Evolutionary conservation across 176 grass and related monocot species (phyloP).

Genomic region (Oryza rufipogon): DNA sequence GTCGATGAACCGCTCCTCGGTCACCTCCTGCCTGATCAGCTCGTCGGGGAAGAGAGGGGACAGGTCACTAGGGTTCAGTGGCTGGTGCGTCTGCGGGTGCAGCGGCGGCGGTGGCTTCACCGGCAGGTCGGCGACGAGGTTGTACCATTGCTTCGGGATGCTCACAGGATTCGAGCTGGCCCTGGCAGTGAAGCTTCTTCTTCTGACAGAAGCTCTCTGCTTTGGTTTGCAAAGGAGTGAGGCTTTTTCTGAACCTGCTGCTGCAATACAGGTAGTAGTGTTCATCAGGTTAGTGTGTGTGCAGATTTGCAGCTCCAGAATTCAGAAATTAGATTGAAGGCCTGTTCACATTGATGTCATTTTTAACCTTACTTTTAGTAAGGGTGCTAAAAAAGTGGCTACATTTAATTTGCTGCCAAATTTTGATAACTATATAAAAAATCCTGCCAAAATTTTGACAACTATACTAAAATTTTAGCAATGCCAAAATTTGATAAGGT

Average conservation of each 20-base stretch:
- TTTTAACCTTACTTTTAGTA: too few relatives aligned
- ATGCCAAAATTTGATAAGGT: too few relatives aligned
- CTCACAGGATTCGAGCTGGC: slow-evolving; percentile 46
- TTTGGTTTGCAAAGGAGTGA: not conserved
- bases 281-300: slow-evolving; percentile 4
- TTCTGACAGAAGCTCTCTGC: not conserved
- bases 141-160: slow-evolving; percentile 97
- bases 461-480: too few relatives aligned
- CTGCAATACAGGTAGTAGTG: not conserved
- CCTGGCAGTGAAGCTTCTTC: slow-evolving; percentile 29
- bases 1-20: slow-evolving; percentile 68
- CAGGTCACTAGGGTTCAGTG: slow-evolving; percentile 65
- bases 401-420: too few relatives aligned
- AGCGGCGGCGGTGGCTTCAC: slow-evolving; percentile 84
- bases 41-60: slow-evolving; percentile 91
- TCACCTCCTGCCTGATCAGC: slow-evolving; percentile 85
- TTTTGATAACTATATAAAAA: too few relatives aligned
- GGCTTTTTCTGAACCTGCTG: slow-evolving; percentile 13
- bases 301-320: not conserved
- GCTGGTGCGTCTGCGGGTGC: slow-evolving; percentile 82
- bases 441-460: too few relatives aligned
- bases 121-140: slow-evolving; percentile 81
- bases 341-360: too few relatives aligned
- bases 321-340: not conserved
- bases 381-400: too few relatives aligned